A percentile compares a stretch with the other conserved stretches of the same genome.
These are phyloP conservation scores for Catunica adiposa DNA, from an alignment of 2,329 filamentous ascomycete species.

Conservation along the genomic window DNA sequence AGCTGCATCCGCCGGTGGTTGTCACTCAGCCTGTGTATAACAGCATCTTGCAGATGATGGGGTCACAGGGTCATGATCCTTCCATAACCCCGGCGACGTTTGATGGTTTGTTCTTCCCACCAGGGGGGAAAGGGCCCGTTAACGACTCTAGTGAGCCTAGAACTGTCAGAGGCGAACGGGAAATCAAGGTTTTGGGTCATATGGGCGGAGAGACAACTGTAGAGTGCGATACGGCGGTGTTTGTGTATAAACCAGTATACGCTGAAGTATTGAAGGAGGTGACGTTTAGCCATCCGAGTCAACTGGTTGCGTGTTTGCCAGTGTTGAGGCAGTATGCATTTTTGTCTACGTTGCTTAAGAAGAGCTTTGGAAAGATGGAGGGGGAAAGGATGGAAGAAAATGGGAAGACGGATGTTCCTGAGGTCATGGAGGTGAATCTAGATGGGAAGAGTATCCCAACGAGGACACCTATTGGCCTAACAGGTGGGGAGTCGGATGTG, in stretches of 20 bases:
- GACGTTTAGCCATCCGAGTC: conserved; percentile 62
- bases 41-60: conserved; percentile 35
- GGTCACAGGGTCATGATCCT: conserved; percentile 28
- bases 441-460: not conserved
- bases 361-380: conserved; percentile 22
- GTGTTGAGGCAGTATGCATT: conserved; percentile 60
- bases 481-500: not conserved
- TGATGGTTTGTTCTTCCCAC: conserved; percentile 41
- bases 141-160: conserved; percentile 40
- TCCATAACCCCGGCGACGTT: conserved; percentile 33
- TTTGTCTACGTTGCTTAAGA: conserved; percentile 45
- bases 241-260: conserved; percentile 57
- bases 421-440: not conserved
- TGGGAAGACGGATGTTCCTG: not conserved
- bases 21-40: conserved; percentile 49
- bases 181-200: conserved; percentile 19
- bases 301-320: conserved; percentile 59
- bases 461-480: not conserved
- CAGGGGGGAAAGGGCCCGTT: conserved; percentile 19
- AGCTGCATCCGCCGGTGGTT: conserved; percentile 56
- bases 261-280: conserved; percentile 49
- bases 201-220: not conserved
- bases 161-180: conserved; percentile 27
- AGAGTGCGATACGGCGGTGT: conserved; percentile 37
- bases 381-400: not conserved